Percentiles rank a stretch among this genome's conserved stretches.
phyloP scores from a whole-genome alignment of 1,284 basidiomycete genomes.

The Tylopilus orsonianus region DNA sequence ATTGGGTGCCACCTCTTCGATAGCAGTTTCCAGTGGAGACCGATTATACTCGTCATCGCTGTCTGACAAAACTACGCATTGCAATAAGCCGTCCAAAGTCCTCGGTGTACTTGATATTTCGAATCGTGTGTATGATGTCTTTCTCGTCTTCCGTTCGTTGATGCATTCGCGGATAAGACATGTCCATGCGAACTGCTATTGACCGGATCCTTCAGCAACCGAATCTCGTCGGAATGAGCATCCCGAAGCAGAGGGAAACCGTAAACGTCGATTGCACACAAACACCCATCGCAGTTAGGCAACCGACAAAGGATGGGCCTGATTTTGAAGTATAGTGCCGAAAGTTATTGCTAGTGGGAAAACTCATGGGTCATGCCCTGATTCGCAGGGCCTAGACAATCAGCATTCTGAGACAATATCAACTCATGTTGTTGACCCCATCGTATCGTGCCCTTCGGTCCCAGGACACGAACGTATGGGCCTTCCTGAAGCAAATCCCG shows the following conservation, averaged over 20 bases:
- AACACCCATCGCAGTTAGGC: not conserved
- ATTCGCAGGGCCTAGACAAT: constrained; percentile 8
- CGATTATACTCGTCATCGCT: constrained; percentile 2
- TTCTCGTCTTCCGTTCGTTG: constrained; percentile 1
- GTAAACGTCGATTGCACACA: not conserved
- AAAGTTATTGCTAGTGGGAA: not conserved
- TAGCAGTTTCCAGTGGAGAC: not conserved
- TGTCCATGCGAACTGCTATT: constrained; percentile 29
- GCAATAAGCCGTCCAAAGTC: constrained; percentile 26
- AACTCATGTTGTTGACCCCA: not conserved
- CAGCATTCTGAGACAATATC: not conserved
- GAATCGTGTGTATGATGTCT: constrained; percentile 26
- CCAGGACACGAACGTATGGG: not conserved
- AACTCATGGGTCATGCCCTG: constrained; percentile 15
- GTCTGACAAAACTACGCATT: not conserved
- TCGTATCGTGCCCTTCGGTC: not conserved
- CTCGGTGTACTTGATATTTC: constrained; percentile 25
- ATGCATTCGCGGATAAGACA: constrained; percentile 17
- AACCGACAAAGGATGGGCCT: not conserved
- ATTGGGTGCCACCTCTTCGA: not conserved
- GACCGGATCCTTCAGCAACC: constrained; percentile 28
- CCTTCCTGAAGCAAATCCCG: not conserved
- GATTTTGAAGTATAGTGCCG: constrained; percentile 14
- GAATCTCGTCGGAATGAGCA: constrained; percentile 21
- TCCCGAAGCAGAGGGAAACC: not conserved